These are phyloP conservation scores for Epithemia pelagica DNA, from an alignment of 108 stramenopile species.

Conservation along the genomic window DNA sequence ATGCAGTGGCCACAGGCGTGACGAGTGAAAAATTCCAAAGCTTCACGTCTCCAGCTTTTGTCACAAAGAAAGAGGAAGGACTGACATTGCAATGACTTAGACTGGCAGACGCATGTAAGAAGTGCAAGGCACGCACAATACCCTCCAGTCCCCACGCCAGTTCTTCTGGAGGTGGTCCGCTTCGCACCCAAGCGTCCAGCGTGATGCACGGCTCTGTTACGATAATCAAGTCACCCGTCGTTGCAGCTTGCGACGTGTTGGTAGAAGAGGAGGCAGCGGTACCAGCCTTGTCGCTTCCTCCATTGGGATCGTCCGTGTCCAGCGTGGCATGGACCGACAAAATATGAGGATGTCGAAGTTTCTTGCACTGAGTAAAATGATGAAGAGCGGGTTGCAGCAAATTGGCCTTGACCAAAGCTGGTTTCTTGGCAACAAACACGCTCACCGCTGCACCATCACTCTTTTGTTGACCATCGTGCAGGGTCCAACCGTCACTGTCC, in stretches of 20 bases:
- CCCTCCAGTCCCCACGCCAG: conserved; percentile 78
- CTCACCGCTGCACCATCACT: conserved; percentile 40
- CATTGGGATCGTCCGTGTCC: conserved; percentile 75
- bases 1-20: conserved; percentile 44
- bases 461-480: conserved; percentile 59
- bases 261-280: conserved; percentile 18
- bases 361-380: conserved; percentile 68
- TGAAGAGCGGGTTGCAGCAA: conserved; percentile 66
- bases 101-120: conserved; percentile 72
- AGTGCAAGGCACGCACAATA: conserved; percentile 60
- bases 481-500: conserved; percentile 61
- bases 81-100: conserved; percentile 68
- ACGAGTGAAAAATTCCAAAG: conserved; percentile 67
- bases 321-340: conserved; percentile 65
- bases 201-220: conserved; percentile 70
- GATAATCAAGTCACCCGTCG: conserved; percentile 70
- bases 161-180: conserved; percentile 33
- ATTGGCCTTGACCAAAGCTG: conserved; percentile 43
- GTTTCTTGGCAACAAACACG: conserved; percentile 73
- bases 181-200: conserved; percentile 52
- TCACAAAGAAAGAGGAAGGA: conserved; percentile 69
- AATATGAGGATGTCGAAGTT: conserved; percentile 73
- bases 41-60: conserved; percentile 79
- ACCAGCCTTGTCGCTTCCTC: conserved; percentile 16
- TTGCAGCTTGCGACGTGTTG: conserved; percentile 12